These are phyloP conservation scores for Arthrinium phaeospermum DNA, from an alignment of 2,329 filamentous ascomycete species.

Conservation along the genomic window DNA sequence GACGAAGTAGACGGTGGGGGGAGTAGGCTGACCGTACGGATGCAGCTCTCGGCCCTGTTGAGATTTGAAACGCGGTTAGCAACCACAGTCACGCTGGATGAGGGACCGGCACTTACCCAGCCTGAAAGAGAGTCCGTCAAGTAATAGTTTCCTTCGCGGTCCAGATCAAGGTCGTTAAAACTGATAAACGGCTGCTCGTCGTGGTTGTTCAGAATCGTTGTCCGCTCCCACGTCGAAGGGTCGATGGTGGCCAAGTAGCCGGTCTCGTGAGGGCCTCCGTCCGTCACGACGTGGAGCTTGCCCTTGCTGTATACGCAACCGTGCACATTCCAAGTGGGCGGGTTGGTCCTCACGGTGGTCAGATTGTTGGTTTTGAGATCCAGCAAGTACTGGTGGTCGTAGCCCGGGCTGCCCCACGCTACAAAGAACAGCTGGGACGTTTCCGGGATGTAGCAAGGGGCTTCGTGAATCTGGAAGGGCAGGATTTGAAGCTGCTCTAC, in stretches of 20 bases:
- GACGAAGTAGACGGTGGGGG: conserved; percentile 19
- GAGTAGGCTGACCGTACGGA: background rate
- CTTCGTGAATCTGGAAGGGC: conserved; percentile 12
- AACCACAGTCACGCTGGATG: too few relatives aligned
- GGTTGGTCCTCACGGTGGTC: background rate
- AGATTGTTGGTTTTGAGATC: conserved; percentile 16
- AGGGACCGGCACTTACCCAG: conserved; percentile 14
- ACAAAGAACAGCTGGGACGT: conserved; percentile 13
- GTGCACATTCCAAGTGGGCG: background rate
- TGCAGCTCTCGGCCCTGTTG: conserved; percentile 1
- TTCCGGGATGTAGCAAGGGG: conserved; percentile 4
- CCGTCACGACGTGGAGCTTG: conserved; percentile 11
- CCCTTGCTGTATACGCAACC: conserved; percentile 15
- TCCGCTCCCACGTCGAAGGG: conserved; percentile 7
- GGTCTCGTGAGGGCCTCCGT: conserved; percentile 7
- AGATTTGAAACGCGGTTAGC: background rate
- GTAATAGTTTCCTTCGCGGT: conserved; percentile 12
- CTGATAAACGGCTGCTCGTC: conserved; percentile 7
- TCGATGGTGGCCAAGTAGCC: conserved; percentile 9
- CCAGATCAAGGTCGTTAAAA: conserved; percentile 4
- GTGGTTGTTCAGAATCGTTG: conserved; percentile 1
- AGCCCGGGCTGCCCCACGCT: background rate
- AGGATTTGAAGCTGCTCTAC: background rate
- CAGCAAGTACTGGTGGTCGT: conserved; percentile 10
- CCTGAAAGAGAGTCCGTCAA: background rate